Evolutionary conservation across 352 stramenopile species (phyloP).

Genomic region (Globisporangium cystogenes): DNA sequence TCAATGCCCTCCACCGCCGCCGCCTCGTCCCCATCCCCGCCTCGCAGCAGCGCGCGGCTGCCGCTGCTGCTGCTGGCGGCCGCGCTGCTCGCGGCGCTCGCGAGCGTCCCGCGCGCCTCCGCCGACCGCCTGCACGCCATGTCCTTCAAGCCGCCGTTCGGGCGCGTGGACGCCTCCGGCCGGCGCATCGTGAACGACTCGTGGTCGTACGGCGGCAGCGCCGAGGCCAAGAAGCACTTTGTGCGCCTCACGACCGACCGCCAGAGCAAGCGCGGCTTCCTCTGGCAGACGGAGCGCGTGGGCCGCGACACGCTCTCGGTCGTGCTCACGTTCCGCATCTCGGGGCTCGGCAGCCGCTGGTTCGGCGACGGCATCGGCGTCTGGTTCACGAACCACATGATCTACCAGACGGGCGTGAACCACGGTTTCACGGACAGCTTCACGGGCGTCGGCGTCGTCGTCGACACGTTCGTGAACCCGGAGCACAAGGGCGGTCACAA

Average conservation of each 20-base stretch:
- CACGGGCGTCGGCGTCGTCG: constrained; percentile 67
- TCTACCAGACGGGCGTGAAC: constrained; percentile 53
- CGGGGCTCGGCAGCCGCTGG: constrained; percentile 72
- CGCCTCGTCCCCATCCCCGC: not conserved
- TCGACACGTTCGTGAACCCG: constrained; percentile 84
- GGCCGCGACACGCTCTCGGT: constrained; percentile 47
- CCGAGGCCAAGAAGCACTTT: constrained; percentile 84
- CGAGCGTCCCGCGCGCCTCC: too few relatives aligned
- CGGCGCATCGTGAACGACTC: constrained; percentile 67
- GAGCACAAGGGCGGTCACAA: constrained; percentile 83
- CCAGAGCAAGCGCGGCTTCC: constrained; percentile 78
- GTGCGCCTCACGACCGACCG: constrained; percentile 84
- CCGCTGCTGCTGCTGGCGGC: not conserved
- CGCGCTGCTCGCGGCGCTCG: not conserved
- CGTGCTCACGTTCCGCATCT: constrained; percentile 81
- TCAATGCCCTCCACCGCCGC: not conserved
- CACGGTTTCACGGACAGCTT: constrained; percentile 78
- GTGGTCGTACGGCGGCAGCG: constrained; percentile 65
- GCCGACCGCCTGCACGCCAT: constrained; percentile 47
- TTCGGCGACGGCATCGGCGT: constrained; percentile 83
- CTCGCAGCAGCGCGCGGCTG: not conserved
- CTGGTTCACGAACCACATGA: constrained; percentile 68
- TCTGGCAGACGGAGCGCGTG: constrained; percentile 66
- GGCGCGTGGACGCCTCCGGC: constrained; percentile 53
- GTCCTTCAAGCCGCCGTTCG: constrained; percentile 78